Base-by-base conservation (phyloP, 371 early-diverging fungal species). In the Apophysomyces ossiformis region DNA sequence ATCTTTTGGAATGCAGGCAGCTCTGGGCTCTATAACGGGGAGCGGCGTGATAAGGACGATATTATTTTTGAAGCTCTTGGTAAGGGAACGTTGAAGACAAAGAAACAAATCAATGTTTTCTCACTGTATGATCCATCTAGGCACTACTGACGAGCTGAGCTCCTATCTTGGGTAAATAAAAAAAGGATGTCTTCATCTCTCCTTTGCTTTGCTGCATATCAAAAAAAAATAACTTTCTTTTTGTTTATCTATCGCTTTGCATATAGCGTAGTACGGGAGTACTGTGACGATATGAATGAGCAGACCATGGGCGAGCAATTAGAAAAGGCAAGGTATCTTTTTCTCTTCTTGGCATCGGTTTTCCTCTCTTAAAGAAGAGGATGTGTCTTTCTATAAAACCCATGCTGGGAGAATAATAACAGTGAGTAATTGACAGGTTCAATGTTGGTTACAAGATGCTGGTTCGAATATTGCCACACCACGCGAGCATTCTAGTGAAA, bases 401-500 rank as follows among this genome's bases (percentile, higher is more conserved):
- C 32, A 26, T 26, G 32, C 1, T 26, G 32, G 32, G 2, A 26
- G 3, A 26, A 26, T 26, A 3, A 26, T 26, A 26, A 26, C 32
- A 26, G 2, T 26, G 32, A 26, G 1, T 26, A 2, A 26, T 0
- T 26, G 2, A 21, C 60, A 93, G 89, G 88, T 97, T 54, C 96
- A 97, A 84, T 94, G 95, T 69, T 81, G 89, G 21, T 71, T 97
- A 57, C 96, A 95, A 73, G 96, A 97, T 69, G 82, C 95, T 21
- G 94, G 94, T 1, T 89, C 95, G 35, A 95, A 95, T 75, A 84
- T 96, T 54, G 97, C 97, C 8, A 97, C 97, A 11, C 97, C 97
- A 46, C 79, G 94, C 43, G 75, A 75, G 26, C 71, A 81, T 12
- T 85, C 89, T 4, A 78, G 78, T 54, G 87, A 89, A 41, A 44